A percentile compares a stretch with the other conserved stretches of the same genome.
phyloP scores from a whole-genome alignment of 176 grass and related monocot species.

The Carex pumila region DNA sequence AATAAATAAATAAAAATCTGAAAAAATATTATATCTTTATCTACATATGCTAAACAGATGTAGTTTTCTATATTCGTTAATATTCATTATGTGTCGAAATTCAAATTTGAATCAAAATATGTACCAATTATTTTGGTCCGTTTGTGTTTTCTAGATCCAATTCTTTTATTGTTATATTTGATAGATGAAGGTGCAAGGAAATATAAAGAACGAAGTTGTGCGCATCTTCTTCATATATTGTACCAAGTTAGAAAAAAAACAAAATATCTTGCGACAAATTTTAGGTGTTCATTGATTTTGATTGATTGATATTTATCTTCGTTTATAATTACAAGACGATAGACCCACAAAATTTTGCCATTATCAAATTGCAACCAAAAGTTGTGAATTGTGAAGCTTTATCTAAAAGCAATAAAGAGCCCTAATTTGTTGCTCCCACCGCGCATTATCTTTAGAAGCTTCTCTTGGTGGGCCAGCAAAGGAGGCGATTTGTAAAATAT shows the following conservation, averaged over 20 bases:
- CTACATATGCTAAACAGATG: background rate
- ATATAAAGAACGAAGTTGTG: background rate
- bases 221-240: background rate
- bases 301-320: background rate
- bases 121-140: background rate
- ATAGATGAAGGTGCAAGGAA: too few species aligned
- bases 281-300: background rate
- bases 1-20: too few species aligned
- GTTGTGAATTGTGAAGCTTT: conserved; percentile 4
- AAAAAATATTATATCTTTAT: too few species aligned
- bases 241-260: background rate
- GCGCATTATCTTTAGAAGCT: conserved; percentile 13
- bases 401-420: background rate
- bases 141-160: background rate
- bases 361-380: background rate
- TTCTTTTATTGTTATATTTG: too few species aligned
- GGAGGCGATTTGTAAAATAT: background rate
- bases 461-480: background rate
- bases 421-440: background rate
- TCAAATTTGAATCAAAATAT: background rate
- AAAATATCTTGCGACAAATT: background rate
- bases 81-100: too few species aligned
- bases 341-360: background rate
- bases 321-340: background rate
- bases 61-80: background rate